Evolutionary conservation across 1,284 basidiomycete genomes (phyloP).

Genomic region (Pulchroboletus neoregius): DNA sequence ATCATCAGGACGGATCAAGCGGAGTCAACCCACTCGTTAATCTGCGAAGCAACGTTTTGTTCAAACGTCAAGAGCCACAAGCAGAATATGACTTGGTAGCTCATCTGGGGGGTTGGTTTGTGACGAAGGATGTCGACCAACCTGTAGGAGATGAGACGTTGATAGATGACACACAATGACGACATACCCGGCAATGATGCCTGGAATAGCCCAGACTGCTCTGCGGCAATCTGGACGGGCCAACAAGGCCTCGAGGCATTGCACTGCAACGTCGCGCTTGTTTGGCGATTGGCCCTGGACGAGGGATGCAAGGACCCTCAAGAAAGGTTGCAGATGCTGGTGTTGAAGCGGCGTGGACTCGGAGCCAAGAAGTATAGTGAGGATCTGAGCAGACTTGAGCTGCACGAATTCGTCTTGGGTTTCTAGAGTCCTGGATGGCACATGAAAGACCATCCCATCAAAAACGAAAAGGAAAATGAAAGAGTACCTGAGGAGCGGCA

Average conservation of each 20-base stretch:
- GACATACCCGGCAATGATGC: conserved; percentile 60
- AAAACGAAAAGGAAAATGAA: neutral
- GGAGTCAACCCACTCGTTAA: conserved; percentile 62
- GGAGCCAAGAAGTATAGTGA: conserved; percentile 79
- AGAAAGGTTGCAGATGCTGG: conserved; percentile 62
- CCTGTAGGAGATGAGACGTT: conserved; percentile 36
- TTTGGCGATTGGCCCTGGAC: conserved; percentile 60
- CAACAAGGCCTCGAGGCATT: conserved; percentile 85
- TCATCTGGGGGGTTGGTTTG: conserved; percentile 85
- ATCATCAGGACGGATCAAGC: neutral
- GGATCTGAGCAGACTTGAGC: conserved; percentile 83
- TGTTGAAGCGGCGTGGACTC: conserved; percentile 51
- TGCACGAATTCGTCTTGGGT: conserved; percentile 92
- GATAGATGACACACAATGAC: neutral
- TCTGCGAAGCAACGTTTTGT: conserved; percentile 74
- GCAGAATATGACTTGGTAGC: conserved; percentile 90
- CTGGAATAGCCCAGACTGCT: conserved; percentile 68
- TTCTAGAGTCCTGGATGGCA: conserved; percentile 61
- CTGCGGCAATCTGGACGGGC: conserved; percentile 75
- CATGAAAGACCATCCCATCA: conserved; percentile 1
- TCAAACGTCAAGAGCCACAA: conserved; percentile 96
- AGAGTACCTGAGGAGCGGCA: conserved; percentile 72
- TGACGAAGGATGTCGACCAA: conserved; percentile 75
- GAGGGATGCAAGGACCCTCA: conserved; percentile 61
- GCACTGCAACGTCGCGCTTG: conserved; percentile 86